These are phyloP conservation scores for Adansonia grandidieri DNA, from an alignment of 441 rosid species.

Conservation along the genomic window DNA sequence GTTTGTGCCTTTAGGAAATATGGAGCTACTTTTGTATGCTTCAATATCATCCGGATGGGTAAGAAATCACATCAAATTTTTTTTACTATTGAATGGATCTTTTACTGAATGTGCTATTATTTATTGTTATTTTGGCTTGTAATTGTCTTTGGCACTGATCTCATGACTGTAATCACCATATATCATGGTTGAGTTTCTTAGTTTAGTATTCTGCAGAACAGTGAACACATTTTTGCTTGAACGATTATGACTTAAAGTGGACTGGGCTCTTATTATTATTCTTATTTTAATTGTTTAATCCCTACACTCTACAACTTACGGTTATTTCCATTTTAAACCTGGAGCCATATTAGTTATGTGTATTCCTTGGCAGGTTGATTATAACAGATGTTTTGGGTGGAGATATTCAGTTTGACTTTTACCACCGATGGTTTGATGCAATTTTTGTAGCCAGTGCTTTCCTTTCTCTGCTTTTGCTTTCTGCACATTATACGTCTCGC, in stretches of 20 bases:
- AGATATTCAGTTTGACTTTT: conserved; percentile 97
- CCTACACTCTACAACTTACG: neutral
- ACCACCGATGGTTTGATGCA: conserved; percentile 99
- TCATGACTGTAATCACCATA: neutral
- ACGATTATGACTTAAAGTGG: neutral
- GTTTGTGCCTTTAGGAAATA: neutral
- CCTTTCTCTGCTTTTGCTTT: conserved; percentile 87
- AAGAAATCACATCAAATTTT: neutral
- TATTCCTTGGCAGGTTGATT: conserved; percentile 70
- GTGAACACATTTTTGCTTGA: neutral
- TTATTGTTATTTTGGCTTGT: neutral
- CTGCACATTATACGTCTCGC: conserved; percentile 96
- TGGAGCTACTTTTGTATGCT: neutral
- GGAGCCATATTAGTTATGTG: neutral
- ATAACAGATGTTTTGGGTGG: conserved; percentile 97
- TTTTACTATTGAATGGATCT: neutral
- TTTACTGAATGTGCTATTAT: neutral
- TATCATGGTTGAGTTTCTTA: neutral
- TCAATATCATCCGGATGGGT: neutral
- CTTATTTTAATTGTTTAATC: neutral
- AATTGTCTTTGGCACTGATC: neutral
- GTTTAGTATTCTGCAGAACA: neutral
- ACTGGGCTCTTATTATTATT: neutral
- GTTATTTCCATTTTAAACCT: neutral
- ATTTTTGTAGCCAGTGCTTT: conserved; percentile 97